phyloP scores from a whole-genome alignment of 176 grass and related monocot genomes.

The Eremochloa ophiuroides region DNA sequence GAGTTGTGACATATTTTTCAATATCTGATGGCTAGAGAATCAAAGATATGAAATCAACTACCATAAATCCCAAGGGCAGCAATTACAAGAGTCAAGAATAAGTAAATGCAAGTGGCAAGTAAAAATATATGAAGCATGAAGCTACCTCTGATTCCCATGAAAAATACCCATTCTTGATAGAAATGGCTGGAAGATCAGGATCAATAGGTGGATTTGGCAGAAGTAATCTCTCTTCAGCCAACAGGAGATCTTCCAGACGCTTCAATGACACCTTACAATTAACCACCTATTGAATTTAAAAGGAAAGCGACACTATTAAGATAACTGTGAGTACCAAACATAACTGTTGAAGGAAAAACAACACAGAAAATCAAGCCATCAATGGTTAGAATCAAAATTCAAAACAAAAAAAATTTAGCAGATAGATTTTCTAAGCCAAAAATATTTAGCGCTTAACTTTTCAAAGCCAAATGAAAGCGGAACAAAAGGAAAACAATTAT shows the following conservation, averaged over 20 bases:
- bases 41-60: not conserved
- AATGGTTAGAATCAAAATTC: not conserved
- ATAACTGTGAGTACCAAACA: not conserved
- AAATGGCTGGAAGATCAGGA: constrained; percentile 69
- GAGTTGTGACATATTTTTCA: not conserved
- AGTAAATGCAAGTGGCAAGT: not conserved
- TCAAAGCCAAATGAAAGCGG: not conserved
- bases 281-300: constrained; percentile 68
- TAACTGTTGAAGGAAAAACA: not conserved
- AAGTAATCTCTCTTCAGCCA: constrained; percentile 84
- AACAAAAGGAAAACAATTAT: not conserved
- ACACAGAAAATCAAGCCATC: not conserved
- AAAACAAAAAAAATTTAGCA: not conserved
- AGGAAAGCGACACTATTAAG: constrained; percentile 12
- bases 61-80: not conserved
- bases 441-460: not conserved
- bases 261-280: constrained; percentile 94
- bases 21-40: not conserved
- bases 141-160: constrained; percentile 85
- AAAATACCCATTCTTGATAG: constrained; percentile 92
- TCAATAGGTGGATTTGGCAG: constrained; percentile 83
- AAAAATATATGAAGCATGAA: constrained; percentile 18
- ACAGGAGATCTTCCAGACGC: constrained; percentile 81
- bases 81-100: not conserved
- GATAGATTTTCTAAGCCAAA: not conserved